Percentiles rank a stretch among this genome's conserved stretches.
Evolutionary conservation across 1,284 basidiomycete species (phyloP).

Genomic region (Ceratobasidium sp.): DNA sequence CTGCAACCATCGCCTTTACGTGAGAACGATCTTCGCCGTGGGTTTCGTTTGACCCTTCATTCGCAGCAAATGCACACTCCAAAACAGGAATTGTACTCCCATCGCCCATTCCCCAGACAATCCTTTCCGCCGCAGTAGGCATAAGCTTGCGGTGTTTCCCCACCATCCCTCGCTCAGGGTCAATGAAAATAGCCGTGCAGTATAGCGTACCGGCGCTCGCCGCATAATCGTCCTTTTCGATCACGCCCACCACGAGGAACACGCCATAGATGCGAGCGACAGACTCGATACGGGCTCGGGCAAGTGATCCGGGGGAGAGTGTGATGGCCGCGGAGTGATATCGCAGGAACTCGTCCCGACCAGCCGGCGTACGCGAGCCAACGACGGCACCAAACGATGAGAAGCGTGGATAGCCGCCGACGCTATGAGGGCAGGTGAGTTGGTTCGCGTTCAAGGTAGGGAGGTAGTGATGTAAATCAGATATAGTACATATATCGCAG

Average conservation of each 20-base stretch:
- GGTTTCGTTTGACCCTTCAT: constrained; percentile 50
- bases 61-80: constrained; percentile 53
- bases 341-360: constrained; percentile 69
- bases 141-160: constrained; percentile 78
- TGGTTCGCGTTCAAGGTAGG: constrained; percentile 48
- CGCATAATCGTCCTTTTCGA: constrained; percentile 63
- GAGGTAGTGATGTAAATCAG: constrained; percentile 48
- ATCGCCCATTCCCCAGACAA: constrained; percentile 75
- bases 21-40: background rate
- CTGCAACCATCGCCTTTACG: constrained; percentile 66
- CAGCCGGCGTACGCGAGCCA: constrained; percentile 64
- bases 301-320: constrained; percentile 61
- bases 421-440: constrained; percentile 56
- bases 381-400: constrained; percentile 69
- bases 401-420: constrained; percentile 74
- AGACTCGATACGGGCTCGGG: constrained; percentile 62
- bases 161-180: constrained; percentile 66
- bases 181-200: constrained; percentile 74
- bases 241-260: constrained; percentile 75
- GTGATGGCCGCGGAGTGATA: constrained; percentile 69
- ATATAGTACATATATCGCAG: constrained; percentile 49
- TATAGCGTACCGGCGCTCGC: constrained; percentile 70
- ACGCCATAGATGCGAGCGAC: constrained; percentile 64
- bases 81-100: constrained; percentile 63
- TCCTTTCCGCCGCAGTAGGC: constrained; percentile 74